Conservation (phyloP, 108 stramenopile species). For the Skeletonema menzelii region DNA sequence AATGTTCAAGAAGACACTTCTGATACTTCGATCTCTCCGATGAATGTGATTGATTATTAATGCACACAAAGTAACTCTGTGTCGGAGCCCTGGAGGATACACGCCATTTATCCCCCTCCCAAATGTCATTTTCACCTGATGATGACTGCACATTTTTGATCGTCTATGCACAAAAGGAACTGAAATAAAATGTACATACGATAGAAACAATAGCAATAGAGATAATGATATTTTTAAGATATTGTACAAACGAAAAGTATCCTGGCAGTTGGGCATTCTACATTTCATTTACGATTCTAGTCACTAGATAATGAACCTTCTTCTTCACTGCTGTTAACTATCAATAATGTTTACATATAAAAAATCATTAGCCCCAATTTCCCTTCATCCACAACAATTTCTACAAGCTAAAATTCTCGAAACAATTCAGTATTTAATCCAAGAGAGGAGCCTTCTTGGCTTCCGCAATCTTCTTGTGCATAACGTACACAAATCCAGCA, state of each 20-base stretch:
- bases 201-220: background rate
- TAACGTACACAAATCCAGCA: conserved; percentile 53
- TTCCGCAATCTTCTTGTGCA: conserved; percentile 28
- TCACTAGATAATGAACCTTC: too few species aligned
- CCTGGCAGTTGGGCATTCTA: background rate
- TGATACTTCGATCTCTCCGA: background rate
- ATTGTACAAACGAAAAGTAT: background rate
- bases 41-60: background rate
- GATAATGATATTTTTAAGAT: background rate
- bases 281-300: too few species aligned
- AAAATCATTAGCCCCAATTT: background rate
- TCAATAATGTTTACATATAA: too few species aligned
- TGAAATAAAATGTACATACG: background rate
- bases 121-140: background rate
- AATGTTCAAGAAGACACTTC: background rate
- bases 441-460: conserved; percentile 10
- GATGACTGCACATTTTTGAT: background rate
- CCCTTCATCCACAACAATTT: too few species aligned
- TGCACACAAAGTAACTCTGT: background rate
- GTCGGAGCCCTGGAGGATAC: background rate
- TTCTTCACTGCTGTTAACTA: too few species aligned
- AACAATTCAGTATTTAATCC: background rate
- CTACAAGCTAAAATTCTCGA: too few species aligned
- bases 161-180: background rate
- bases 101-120: background rate